Base-by-base conservation (phyloP, 129 eudicot species). In the Centaurea solstitialis region DNA sequence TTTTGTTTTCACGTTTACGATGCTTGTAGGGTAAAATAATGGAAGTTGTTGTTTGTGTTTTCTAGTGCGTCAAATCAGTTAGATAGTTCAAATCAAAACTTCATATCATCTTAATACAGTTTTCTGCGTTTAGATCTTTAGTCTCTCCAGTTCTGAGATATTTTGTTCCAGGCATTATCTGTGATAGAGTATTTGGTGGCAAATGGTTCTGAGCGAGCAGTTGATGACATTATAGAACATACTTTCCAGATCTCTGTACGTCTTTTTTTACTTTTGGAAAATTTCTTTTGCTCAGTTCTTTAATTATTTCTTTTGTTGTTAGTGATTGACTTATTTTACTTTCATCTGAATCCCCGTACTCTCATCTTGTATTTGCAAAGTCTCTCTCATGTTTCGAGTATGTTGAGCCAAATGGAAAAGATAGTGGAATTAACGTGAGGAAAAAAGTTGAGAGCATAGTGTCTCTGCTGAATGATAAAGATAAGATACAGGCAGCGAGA, bases 131-230 rank as follows among this genome's bases (percentile, higher is more conserved):
- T 57, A 13, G 68, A 72, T 70, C 57, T 73, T 78, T 10, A 39
- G 68, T 74, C 21, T 8, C 71, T 70, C 45, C 20, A 43, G 37
- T 76, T 77, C 79, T 72, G 83, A 70, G 50, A 24, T 30, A n/a
- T 24, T 81, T 62, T 76, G 5, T 84, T 76, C 73, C 87, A 96
- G 99, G 84, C 99, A 73, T 87, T 96, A 84, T 85, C 99, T 69
- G 99, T 93, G 45, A 89, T 93, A 82, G 99, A 96, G 86, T 96
- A 96, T 88, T 90, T 96, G 91, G 97, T 96, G 84, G 93, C 90
- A 66, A 91, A 96, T 87, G 99, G 99, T 64, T 96, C 99, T 64
- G 99, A 96, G 75, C 98, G 98, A 76, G 97, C 99, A 72, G 99
- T 96, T 74, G 98, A 96, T 87, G 99, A 96, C 83, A 90, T 93